Base-by-base conservation (phyloP, 176 grass and related monocot genomes). In the Chrysopogon serrulatus region DNA sequence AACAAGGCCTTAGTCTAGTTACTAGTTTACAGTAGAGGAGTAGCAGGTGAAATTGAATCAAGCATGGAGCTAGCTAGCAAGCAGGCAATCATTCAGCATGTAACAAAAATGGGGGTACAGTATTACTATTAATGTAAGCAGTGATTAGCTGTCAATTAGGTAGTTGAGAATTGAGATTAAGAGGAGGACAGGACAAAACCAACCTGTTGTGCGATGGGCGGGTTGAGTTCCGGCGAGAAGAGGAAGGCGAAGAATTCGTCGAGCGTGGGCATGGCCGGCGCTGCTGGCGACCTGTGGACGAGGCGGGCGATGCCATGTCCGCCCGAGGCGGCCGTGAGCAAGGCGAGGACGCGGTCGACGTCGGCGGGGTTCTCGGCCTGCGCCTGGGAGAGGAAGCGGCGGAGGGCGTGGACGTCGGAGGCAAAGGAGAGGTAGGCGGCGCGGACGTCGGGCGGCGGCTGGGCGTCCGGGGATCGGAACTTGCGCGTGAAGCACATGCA, bases 401-500 rank as follows among this genome's bases (percentile, higher is more conserved):
- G 80, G 39, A 94, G 80, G 36, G 18, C 5, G 18, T 31, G 4
- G 27, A 9, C 5, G 60, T 13, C 60, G n/a, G 34, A 28, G 26
- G 43, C 15, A 18, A 36, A 72, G 41, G 69, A 10, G 70, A 48
- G 39, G 83, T 92, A 82, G 17, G 79, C 86, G 43, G 60, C 83
- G 61, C 78, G 83, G 78, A 97, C 88, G 48, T 97, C 95, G 4
- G 84, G 83, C 30, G 92, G 92, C 51, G 90, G 90, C 77, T 91
- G 86, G 1, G 85, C 82, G 68, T 83, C 88, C 9, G 73, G 87
- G 54, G 74, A 80, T 18, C 79, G 86, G 90, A 97, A 97, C 95
- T 97, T 97, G 59, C 90, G 86, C 11, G 90, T 92, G 88, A 97
- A 97, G 88, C 86, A 94, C 77, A 97, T 88, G 44, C 92, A 94